Evolutionary conservation across 2,329 filamentous ascomycete genomes (phyloP).

Genomic region (Tolypocladium inflatum): DNA sequence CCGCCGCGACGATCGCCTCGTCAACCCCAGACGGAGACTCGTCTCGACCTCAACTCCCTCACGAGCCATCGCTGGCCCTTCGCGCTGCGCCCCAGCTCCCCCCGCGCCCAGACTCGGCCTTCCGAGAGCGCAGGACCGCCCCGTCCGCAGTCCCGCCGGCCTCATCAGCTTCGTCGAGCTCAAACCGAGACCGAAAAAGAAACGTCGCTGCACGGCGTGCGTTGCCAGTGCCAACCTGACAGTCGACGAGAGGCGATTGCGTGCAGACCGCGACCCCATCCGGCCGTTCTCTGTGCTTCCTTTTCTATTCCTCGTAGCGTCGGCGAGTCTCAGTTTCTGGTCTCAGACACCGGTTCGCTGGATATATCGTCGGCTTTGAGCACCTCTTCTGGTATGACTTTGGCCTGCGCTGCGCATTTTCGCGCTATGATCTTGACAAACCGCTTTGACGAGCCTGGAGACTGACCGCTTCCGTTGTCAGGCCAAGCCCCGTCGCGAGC

Average conservation of each 20-base stretch:
- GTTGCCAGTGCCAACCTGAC: not conserved
- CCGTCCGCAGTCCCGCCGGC: not conserved
- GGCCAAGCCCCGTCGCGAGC: not conserved
- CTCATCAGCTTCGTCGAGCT: not conserved
- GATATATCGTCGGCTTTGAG: not conserved
- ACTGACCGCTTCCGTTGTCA: not conserved
- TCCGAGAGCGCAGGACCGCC: not conserved
- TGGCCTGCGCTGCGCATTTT: not conserved
- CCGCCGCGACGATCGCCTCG: not conserved
- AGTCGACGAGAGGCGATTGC: not conserved
- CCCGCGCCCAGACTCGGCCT: not conserved
- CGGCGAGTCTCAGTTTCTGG: not conserved
- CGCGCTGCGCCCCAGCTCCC: not conserved
- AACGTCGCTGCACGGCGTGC: constrained; percentile 1
- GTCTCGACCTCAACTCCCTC: not conserved
- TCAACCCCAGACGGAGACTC: not conserved
- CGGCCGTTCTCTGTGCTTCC: not conserved
- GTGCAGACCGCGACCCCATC: not conserved
- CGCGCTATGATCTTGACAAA: not conserved
- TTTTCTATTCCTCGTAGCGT: not conserved
- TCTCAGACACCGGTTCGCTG: not conserved
- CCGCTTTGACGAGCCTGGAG: not conserved
- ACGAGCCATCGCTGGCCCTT: not conserved
- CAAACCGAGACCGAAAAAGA: constrained; percentile 4
- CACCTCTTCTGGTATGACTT: not conserved